These are phyloP conservation scores for Graphilbum fragrans DNA, from an alignment of 2,329 filamentous ascomycete species.

Conservation along the genomic window DNA sequence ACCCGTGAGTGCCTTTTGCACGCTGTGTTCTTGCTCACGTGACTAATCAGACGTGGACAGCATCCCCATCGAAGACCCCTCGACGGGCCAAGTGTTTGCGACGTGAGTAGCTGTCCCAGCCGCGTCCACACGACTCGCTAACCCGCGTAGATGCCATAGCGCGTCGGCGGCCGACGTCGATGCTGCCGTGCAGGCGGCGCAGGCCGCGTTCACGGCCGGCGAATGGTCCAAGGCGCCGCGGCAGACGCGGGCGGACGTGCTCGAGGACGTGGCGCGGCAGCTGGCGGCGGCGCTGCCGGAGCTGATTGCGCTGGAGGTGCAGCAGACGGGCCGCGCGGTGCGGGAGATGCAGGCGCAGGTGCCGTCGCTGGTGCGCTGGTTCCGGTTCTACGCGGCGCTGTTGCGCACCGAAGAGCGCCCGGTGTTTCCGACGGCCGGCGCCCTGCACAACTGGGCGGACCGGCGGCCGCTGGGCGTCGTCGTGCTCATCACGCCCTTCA, in stretches of 20 bases:
- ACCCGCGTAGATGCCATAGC: slow-evolving; percentile 29
- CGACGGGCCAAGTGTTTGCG: slow-evolving; percentile 15
- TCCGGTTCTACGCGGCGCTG: slow-evolving; percentile 57
- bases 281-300: slow-evolving; percentile 37
- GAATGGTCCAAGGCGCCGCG: slow-evolving; percentile 44
- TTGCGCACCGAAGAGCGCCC: slow-evolving; percentile 55
- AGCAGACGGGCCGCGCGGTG: slow-evolving; percentile 54
- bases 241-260: slow-evolving; percentile 46
- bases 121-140: background rate
- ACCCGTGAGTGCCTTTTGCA: background rate
- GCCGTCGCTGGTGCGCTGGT: slow-evolving; percentile 53
- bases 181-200: slow-evolving; percentile 25
- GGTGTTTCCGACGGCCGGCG: slow-evolving; percentile 52
- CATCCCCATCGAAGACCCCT: slow-evolving; percentile 15
- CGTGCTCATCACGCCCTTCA: slow-evolving; percentile 44
- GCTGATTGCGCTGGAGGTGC: slow-evolving; percentile 52
- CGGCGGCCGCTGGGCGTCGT: slow-evolving; percentile 46
- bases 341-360: slow-evolving; percentile 62
- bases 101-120: slow-evolving; percentile 5
- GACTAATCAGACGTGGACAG: slow-evolving; percentile 4
- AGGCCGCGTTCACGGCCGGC: slow-evolving; percentile 34
- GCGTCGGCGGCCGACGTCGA: slow-evolving; percentile 33
- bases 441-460: slow-evolving; percentile 43
- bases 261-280: slow-evolving; percentile 46
- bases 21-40: background rate